Evolutionary conservation across 805 yeast species (phyloP), one percentile per base, ranked within the genome.

Genomic region (Wickerhamia fluorescens): DNA sequence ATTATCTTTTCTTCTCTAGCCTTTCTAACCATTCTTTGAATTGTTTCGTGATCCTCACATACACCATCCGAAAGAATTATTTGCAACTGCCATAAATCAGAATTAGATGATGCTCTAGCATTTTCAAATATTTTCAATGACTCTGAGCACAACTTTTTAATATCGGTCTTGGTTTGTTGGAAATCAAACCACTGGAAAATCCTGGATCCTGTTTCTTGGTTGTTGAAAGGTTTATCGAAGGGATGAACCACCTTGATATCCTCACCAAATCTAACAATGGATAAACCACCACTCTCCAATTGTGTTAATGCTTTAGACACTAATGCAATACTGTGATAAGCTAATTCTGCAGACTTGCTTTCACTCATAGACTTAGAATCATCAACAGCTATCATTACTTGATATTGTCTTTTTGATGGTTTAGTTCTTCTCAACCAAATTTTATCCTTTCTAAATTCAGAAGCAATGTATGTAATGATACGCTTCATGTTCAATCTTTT

Each of bases 321-420:
- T 24, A 92, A 67, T 6, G 96, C 89, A 47, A 92, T 83, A 50
- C 95, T 80, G 47, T 92, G 89, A 72, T 87, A 87, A 0, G 99
- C 97, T 35, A 92, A 67, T 41, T 84, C 86, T 11, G 86, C 89
- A 20, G 94, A 78, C 41, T 80, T 76, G 14, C 95, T 81, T 54
- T 89, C 97, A 33, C 88, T 76, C 99, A 92, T 92, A 1, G 97
- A 89, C 54, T 85, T 87, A 17, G 98, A 92, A 52, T 92, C 96
- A 61, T 92, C 99, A 27, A 92, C 82, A 1, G 98, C 88, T 41
- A 92, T 82, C 96, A 94, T 84, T 38, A 92, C 84, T 62, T 92
- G 98, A 55, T 92, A 92, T 52, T 88, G 92, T 47, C 99, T 78
- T 64, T 92, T 92, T 42, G 94, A 83, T 33, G 99, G 99, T 51